Evolutionary conservation across 352 stramenopile genomes (phyloP).

Genomic region (Phytophthora rubi): DNA sequence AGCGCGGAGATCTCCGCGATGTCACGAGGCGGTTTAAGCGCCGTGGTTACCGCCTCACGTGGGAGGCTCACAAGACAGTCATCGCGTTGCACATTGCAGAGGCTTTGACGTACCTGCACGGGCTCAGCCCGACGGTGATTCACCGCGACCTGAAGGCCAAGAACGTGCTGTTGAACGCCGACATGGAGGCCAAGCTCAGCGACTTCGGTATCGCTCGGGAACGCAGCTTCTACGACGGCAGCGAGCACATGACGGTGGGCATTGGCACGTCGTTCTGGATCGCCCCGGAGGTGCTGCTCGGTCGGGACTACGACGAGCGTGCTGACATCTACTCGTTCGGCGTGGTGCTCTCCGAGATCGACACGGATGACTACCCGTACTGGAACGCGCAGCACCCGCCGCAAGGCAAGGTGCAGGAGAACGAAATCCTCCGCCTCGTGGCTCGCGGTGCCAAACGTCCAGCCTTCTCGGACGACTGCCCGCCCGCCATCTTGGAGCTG

Average conservation of each 20-base stretch:
- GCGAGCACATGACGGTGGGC: slow-evolving; percentile 65
- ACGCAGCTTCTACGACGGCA: slow-evolving; percentile 52
- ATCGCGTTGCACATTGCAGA: slow-evolving; percentile 70
- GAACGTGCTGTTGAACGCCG: slow-evolving; percentile 51
- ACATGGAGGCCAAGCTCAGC: slow-evolving; percentile 73
- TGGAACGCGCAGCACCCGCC: slow-evolving; percentile 57
- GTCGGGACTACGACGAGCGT: slow-evolving; percentile 52
- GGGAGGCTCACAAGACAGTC: slow-evolving; percentile 57
- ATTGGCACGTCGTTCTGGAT: slow-evolving; percentile 80
- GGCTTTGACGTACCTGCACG: slow-evolving; percentile 70
- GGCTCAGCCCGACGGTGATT: slow-evolving; percentile 61
- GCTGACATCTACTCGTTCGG: slow-evolving; percentile 63
- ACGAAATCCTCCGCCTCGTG: slow-evolving; percentile 67
- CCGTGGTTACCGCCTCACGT: slow-evolving; percentile 48
- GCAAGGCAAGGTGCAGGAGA: slow-evolving; percentile 53
- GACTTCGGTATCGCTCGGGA: slow-evolving; percentile 76
- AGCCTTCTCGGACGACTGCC: slow-evolving; percentile 60
- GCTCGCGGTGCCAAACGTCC: slow-evolving; percentile 53
- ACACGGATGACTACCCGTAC: slow-evolving; percentile 73
- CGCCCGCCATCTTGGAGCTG: slow-evolving; percentile 53
- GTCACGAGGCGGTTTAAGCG: slow-evolving; percentile 58
- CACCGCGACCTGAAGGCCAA: slow-evolving; percentile 59
- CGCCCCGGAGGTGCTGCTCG: slow-evolving; percentile 63
- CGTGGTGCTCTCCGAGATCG: slow-evolving; percentile 62
- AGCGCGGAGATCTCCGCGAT: slow-evolving; percentile 64